Conservation (phyloP, 2,329 filamentous ascomycete genomes). For the Stemphylium vesicarium region DNA sequence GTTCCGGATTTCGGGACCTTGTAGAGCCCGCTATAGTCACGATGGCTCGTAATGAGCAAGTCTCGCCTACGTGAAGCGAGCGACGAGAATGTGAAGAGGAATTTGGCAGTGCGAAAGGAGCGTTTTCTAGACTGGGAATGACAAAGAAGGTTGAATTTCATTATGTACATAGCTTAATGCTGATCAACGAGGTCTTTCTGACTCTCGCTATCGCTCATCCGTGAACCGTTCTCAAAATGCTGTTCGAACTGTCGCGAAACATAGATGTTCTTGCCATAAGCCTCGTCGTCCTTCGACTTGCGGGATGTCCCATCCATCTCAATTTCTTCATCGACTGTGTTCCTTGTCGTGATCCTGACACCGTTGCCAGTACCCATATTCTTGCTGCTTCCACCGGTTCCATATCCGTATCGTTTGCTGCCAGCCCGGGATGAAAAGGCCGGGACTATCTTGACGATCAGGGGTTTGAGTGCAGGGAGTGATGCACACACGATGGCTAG, state of each 20-base stretch:
- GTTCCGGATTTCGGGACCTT: not conserved
- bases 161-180: not conserved
- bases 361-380: not conserved
- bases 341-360: constrained; percentile 6
- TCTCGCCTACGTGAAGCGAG: not conserved
- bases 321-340: constrained; percentile 14
- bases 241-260: constrained; percentile 7
- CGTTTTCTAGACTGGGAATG: too few relatives aligned
- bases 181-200: constrained; percentile 5
- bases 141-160: not conserved
- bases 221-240: constrained; percentile 3
- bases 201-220: constrained; percentile 6
- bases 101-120: not conserved
- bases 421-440: constrained; percentile 22
- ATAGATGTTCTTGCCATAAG: constrained; percentile 13
- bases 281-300: constrained; percentile 11
- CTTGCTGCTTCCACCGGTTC: constrained; percentile 7
- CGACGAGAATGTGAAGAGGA: not conserved
- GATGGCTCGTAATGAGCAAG: not conserved
- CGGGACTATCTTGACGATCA: constrained; percentile 32
- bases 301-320: constrained; percentile 16
- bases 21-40: not conserved
- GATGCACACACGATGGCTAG: constrained; percentile 43
- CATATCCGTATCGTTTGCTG: constrained; percentile 14
- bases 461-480: constrained; percentile 37